phyloP scores from a whole-genome alignment of 805 yeast species.

The Hermanozyma aechmeae region DNA sequence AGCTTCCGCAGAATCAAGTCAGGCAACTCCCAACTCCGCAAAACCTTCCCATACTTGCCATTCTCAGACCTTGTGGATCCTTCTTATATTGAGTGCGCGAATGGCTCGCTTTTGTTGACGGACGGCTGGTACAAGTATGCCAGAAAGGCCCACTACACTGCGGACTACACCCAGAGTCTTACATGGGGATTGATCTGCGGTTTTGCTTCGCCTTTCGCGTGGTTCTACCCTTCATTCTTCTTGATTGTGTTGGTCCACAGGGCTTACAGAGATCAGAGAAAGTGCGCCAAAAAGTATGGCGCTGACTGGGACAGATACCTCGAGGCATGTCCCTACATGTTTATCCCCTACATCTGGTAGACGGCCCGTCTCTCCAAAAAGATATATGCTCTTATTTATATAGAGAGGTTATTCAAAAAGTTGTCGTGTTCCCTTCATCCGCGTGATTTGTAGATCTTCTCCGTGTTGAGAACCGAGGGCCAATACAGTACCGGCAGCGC shows the following conservation, averaged over 20 bases:
- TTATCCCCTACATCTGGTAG: slow-evolving; percentile 79
- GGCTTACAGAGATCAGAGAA: slow-evolving; percentile 76
- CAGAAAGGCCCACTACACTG: slow-evolving; percentile 91
- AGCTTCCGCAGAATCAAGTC: slow-evolving; percentile 76
- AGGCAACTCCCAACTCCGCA: slow-evolving; percentile 71
- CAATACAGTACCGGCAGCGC: too few relatives aligned
- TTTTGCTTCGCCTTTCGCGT: slow-evolving; percentile 78
- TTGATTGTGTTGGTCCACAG: slow-evolving; percentile 81
- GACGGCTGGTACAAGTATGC: slow-evolving; percentile 96
- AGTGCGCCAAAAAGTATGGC: slow-evolving; percentile 84
- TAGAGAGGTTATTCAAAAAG: too few relatives aligned
- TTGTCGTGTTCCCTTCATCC: too few relatives aligned
- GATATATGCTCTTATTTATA: too few relatives aligned
- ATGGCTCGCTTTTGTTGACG: slow-evolving; percentile 75
- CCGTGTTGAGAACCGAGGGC: too few relatives aligned
- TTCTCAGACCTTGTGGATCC: slow-evolving; percentile 78
- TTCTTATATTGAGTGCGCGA: slow-evolving; percentile 70
- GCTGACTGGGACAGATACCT: slow-evolving; percentile 86
- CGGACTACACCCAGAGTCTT: slow-evolving; percentile 80
- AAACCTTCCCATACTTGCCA: slow-evolving; percentile 90
- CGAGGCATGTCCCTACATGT: slow-evolving; percentile 82
- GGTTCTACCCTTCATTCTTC: slow-evolving; percentile 94
- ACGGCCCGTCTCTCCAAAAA: too few relatives aligned
- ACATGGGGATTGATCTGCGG: slow-evolving; percentile 94
- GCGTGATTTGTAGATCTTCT: too few relatives aligned